These are phyloP conservation scores for sorghum (Sorghum bicolor) DNA, from an alignment of 176 grass and related monocot genomes.

Conservation along the genomic window Sorghum_bicolor_NCBIv3 NC_012879.2:2485001-2485500, in stretches of 20 bases:
- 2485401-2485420: slow-evolving; percentile 43
- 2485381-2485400: slow-evolving; percentile 60
- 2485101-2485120: slow-evolving; percentile 65
- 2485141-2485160: slow-evolving; percentile 75
- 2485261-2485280: slow-evolving; percentile 32
- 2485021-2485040: neutral
- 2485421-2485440: slow-evolving; percentile 48
- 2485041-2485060: slow-evolving; percentile 39
- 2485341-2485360: slow-evolving; percentile 24
- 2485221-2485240: neutral
- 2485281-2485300: slow-evolving; percentile 40
- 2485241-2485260: accelerated
- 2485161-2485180: slow-evolving; percentile 39
- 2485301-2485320: slow-evolving; percentile 43
- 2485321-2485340: slow-evolving; percentile 29
- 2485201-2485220: slow-evolving; percentile 15
- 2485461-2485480: slow-evolving; percentile 51
- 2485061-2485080: slow-evolving; percentile 51
- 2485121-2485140: slow-evolving; percentile 67
- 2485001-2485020: slow-evolving; percentile 48
- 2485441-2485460: slow-evolving; percentile 70
- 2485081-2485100: slow-evolving; percentile 61
- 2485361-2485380: slow-evolving; percentile 58
- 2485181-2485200: slow-evolving; percentile 43
- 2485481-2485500: slow-evolving; percentile 63